phyloP scores from a whole-genome alignment of 306 rosid species.

The Begonia peltatifolia region DNA sequence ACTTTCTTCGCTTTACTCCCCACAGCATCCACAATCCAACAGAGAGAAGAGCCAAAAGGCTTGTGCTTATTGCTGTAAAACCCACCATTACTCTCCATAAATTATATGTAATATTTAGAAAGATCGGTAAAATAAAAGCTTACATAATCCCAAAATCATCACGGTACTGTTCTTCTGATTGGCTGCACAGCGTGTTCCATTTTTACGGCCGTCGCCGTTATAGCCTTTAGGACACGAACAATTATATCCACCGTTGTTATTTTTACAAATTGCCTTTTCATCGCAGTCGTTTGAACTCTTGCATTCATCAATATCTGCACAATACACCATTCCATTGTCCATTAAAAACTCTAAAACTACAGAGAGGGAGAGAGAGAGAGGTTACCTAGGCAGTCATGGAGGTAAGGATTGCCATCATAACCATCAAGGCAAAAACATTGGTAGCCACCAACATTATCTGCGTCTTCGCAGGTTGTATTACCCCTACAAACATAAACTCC shows the following conservation, averaged over 20 bases:
- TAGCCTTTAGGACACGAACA: neutral
- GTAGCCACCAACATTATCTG: neutral
- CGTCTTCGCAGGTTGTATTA: neutral
- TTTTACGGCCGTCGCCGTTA: neutral
- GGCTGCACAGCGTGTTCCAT: neutral
- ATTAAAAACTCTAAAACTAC: neutral
- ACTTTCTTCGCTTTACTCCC: neutral
- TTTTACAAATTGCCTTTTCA: neutral
- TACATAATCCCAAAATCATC: neutral
- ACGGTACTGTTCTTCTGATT: neutral
- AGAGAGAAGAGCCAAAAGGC: neutral
- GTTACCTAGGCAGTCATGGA: neutral
- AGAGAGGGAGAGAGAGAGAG: neutral
- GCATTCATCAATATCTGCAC: neutral
- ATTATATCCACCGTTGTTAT: neutral
- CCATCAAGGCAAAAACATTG: neutral
- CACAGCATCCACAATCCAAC: neutral
- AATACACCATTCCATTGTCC: too few relatives aligned
- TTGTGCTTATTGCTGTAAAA: neutral
- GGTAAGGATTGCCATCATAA: neutral
- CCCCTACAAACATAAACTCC: neutral
- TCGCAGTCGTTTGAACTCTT: neutral
- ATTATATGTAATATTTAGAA: too few relatives aligned
- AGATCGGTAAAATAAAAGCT: too few relatives aligned
- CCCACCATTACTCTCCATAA: neutral